Conservation (phyloP, 2,329 filamentous ascomycete genomes). For the Nothopassalora personata region DNA sequence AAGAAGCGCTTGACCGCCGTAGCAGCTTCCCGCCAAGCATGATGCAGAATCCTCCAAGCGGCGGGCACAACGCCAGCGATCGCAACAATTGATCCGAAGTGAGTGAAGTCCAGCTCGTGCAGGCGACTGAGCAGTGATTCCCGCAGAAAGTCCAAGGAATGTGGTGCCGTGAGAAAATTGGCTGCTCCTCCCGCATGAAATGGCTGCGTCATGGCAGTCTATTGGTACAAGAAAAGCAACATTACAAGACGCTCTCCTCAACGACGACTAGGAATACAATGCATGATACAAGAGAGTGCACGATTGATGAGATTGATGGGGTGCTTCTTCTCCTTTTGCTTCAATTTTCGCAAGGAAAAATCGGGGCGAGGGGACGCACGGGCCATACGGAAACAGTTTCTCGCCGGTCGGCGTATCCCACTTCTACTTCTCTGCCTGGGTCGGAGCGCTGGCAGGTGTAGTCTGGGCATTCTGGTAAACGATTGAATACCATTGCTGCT, state of each 20-base stretch:
- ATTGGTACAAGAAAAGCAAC: background rate
- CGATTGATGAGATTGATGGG: background rate
- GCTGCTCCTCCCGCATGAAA: slow-evolving; percentile 20
- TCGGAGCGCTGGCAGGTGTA: background rate
- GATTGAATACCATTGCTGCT: slow-evolving; percentile 1
- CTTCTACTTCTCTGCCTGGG: slow-evolving; percentile 6
- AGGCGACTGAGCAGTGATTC: slow-evolving; percentile 12
- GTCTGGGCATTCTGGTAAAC: slow-evolving; percentile 2
- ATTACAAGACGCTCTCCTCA: background rate
- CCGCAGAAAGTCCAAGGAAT: slow-evolving; percentile 15
- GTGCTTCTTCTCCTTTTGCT: background rate
- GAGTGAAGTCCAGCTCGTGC: slow-evolving; percentile 21
- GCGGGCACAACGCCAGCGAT: slow-evolving; percentile 20
- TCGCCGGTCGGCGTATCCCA: background rate
- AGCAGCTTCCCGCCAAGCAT: slow-evolving; percentile 17
- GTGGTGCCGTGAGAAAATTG: slow-evolving; percentile 9
- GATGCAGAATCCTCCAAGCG: slow-evolving; percentile 14
- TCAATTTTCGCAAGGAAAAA: background rate
- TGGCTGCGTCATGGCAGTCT: slow-evolving; percentile 10
- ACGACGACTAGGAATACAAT: background rate
- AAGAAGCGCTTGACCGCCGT: slow-evolving; percentile 22
- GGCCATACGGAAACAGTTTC: background rate
- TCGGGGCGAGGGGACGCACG: background rate
- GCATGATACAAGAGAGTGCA: background rate
- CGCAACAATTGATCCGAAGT: slow-evolving; percentile 23